A percentile compares a stretch with the other conserved stretches of the same genome.
Conservation (phyloP, 495 filamentous ascomycete species). For the Terfezia boudieri region DNA sequence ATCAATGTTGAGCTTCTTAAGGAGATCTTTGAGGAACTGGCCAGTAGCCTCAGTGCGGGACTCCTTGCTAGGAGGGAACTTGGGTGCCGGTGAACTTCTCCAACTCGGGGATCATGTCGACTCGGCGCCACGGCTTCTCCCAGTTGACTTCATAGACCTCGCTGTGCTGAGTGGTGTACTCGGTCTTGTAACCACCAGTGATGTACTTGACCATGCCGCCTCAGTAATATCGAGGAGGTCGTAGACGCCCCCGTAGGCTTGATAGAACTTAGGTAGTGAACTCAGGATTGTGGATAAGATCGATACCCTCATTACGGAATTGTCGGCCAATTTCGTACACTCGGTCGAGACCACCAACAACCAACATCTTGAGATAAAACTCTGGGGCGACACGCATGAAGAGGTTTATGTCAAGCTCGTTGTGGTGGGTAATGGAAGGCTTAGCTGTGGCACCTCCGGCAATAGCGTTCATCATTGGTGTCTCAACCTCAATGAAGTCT, state of each 20-base stretch:
- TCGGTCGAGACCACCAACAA: constrained; percentile 76
- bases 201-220: constrained; percentile 73
- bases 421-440: constrained; percentile 87
- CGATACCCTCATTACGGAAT: constrained; percentile 89
- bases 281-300: constrained; percentile 95
- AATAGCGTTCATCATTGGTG: constrained; percentile 91
- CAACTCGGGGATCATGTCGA: constrained; percentile 91
- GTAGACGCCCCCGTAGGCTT: constrained; percentile 80
- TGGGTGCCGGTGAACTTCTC: constrained; percentile 77
- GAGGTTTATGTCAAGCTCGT: constrained; percentile 77
- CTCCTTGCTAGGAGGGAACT: constrained; percentile 73
- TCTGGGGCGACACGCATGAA: constrained; percentile 92
- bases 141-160: constrained; percentile 82
- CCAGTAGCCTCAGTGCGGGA: constrained; percentile 75
- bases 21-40: constrained; percentile 59
- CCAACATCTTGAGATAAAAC: constrained; percentile 84
- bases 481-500: constrained; percentile 88
- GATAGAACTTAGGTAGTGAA: constrained; percentile 98
- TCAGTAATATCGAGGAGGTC: constrained; percentile 89
- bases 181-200: constrained; percentile 65
- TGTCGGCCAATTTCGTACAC: constrained; percentile 85
- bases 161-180: constrained; percentile 47
- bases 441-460: constrained; percentile 90
- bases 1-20: constrained; percentile 76
- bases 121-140: constrained; percentile 76